These are phyloP conservation scores for Amphichorda felina DNA, from an alignment of 2,329 filamentous ascomycete species.

Conservation along the genomic window DNA sequence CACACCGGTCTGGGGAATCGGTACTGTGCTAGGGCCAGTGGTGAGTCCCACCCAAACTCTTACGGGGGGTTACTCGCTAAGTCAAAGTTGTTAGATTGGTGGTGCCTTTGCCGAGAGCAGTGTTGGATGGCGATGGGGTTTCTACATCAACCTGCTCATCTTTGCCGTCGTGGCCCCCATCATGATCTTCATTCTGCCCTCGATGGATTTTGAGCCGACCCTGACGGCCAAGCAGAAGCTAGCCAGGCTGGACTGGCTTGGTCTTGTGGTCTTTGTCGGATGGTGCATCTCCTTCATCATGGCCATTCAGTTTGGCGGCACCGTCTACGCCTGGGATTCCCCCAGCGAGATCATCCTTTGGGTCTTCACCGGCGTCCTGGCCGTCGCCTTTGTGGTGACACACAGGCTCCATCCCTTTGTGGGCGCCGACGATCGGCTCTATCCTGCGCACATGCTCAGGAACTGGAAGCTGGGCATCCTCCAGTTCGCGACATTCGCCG, in stretches of 20 bases:
- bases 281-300: constrained; percentile 28
- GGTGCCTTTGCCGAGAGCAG: constrained; percentile 25
- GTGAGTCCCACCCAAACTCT: constrained; percentile 29
- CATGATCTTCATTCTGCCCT: constrained; percentile 15
- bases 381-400: constrained; percentile 23
- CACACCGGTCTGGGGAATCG: neutral
- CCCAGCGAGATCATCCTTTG: constrained; percentile 20
- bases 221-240: constrained; percentile 14
- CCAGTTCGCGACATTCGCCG: constrained; percentile 21
- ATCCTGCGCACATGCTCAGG: constrained; percentile 27
- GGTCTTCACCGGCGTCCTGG: constrained; percentile 30
- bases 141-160: constrained; percentile 43
- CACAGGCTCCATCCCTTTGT: constrained; percentile 1
- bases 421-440: constrained; percentile 15
- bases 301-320: constrained; percentile 35
- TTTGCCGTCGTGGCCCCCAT: constrained; percentile 19
- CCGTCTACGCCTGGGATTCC: constrained; percentile 31
- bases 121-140: constrained; percentile 28
- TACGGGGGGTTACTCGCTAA: too few relatives aligned
- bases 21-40: constrained; percentile 28
- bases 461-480: constrained; percentile 21
- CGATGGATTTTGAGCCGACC: constrained; percentile 10
- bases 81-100: too few relatives aligned
- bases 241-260: constrained; percentile 29
- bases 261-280: constrained; percentile 26